Conservation (phyloP, 352 stramenopile genomes). For the Globisporangium nagaii region DNA sequence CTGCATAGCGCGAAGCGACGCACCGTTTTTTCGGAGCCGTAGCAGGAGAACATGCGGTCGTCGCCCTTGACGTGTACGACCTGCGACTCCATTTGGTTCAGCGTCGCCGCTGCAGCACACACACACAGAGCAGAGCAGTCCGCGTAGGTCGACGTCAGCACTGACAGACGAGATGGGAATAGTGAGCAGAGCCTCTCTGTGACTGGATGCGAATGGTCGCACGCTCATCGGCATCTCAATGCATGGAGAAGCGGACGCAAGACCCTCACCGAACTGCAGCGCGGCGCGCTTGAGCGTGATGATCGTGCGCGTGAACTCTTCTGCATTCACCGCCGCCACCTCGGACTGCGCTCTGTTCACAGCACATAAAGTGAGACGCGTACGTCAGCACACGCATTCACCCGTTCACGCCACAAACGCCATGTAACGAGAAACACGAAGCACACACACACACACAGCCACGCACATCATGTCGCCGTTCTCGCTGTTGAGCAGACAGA, state of each 20-base stretch:
- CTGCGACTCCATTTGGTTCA: constrained; percentile 81
- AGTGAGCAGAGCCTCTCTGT: too few relatives aligned
- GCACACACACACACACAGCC: background rate
- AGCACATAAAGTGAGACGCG: background rate
- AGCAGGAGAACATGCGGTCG: constrained; percentile 84
- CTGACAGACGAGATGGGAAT: too few relatives aligned
- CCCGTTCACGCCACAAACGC: background rate
- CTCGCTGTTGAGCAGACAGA: constrained; percentile 72
- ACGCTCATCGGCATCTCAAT: too few relatives aligned
- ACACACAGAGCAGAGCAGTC: background rate
- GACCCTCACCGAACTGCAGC: constrained; percentile 68
- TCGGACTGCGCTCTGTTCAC: constrained; percentile 59
- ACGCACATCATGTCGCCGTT: constrained; percentile 80
- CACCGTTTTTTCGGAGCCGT: constrained; percentile 67
- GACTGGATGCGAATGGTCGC: too few relatives aligned
- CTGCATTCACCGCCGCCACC: constrained; percentile 52
- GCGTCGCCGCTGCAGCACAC: constrained; percentile 40
- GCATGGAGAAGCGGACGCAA: too few relatives aligned
- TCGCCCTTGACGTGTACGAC: constrained; percentile 79
- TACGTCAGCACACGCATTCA: background rate
- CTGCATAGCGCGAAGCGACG: constrained; percentile 2
- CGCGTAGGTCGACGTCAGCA: background rate
- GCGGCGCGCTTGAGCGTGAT: constrained; percentile 74
- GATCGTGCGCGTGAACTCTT: constrained; percentile 76
- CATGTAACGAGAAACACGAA: background rate